A percentile compares a stretch with the other conserved stretches of the same genome.
Evolutionary conservation across 2,329 filamentous ascomycete species (phyloP).

Genomic region (Sporothrix dimorphospora): DNA sequence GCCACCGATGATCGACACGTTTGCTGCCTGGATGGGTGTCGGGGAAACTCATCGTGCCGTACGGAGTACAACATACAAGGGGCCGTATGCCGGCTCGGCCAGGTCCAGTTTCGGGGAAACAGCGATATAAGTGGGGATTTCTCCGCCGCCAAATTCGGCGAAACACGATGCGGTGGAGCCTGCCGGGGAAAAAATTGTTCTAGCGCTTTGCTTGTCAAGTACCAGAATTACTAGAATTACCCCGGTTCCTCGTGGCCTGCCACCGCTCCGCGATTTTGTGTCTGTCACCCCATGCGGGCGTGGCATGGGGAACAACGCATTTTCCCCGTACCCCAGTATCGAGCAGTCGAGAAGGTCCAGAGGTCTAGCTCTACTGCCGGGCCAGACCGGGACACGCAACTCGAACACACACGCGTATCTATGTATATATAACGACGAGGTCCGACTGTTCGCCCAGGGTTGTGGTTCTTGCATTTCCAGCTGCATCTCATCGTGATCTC

Average conservation of each 20-base stretch:
- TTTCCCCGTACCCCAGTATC: conserved; percentile 13
- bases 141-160: not conserved
- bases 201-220: too few relatives aligned
- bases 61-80: not conserved
- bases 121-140: not conserved
- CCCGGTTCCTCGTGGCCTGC: not conserved
- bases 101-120: not conserved
- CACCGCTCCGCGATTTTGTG: conserved; percentile 34
- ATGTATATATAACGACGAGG: conserved; percentile 3
- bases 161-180: not conserved
- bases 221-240: not conserved
- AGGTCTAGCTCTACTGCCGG: not conserved
- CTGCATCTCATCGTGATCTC: conserved; percentile 2
- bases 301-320: not conserved
- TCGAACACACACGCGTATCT: not conserved
- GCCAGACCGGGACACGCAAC: not conserved
- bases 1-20: not conserved
- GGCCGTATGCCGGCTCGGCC: not conserved
- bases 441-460: not conserved
- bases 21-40: not conserved
- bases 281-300: conserved; percentile 27
- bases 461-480: not conserved
- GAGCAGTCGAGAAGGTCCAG: not conserved
- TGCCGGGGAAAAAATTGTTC: not conserved
- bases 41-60: not conserved